Evolutionary conservation across 768 basidiomycete genomes (phyloP).

Genomic region (Galerina marginata): DNA sequence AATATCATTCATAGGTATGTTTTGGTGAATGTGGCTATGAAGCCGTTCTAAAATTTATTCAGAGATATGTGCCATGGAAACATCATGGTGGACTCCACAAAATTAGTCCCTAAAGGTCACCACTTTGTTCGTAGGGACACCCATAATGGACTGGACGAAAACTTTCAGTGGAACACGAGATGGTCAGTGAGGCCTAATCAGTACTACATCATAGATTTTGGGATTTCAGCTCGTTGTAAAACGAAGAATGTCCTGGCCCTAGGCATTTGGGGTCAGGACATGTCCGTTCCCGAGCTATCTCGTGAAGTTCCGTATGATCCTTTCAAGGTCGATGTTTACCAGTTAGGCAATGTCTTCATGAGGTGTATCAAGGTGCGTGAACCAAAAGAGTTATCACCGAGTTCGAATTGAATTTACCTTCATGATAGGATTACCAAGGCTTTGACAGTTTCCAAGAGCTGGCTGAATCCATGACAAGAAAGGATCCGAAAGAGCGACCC

Average conservation of each 20-base stretch:
- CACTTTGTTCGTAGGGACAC: constrained; percentile 2
- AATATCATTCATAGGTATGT: constrained; percentile 12
- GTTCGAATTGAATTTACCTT: not conserved
- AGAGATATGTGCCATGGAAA: constrained; percentile 3
- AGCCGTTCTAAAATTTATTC: too few species aligned
- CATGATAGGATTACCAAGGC: not conserved
- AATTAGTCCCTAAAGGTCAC: constrained; percentile 18
- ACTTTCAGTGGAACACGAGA: constrained; percentile 17
- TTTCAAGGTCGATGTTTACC: constrained; percentile 34
- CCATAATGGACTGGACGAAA: not conserved
- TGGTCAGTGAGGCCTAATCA: constrained; percentile 27
- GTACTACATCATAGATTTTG: constrained; percentile 37
- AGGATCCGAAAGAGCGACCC: not conserved
- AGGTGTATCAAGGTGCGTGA: not conserved
- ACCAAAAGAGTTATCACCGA: not conserved
- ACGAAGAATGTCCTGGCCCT: constrained; percentile 1
- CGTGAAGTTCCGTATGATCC: constrained; percentile 25
- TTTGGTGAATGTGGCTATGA: not conserved
- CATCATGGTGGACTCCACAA: constrained; percentile 22
- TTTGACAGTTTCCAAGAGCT: not conserved
- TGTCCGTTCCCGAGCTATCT: constrained; percentile 33
- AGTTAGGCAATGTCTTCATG: constrained; percentile 28
- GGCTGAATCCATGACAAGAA: not conserved
- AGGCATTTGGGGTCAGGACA: constrained; percentile 25
- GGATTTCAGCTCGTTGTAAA: constrained; percentile 11